Percentiles rank a stretch among this genome's conserved stretches.
Conservation (phyloP, 257 asterid genomes). For the Solanum ossicruentum region DNA sequence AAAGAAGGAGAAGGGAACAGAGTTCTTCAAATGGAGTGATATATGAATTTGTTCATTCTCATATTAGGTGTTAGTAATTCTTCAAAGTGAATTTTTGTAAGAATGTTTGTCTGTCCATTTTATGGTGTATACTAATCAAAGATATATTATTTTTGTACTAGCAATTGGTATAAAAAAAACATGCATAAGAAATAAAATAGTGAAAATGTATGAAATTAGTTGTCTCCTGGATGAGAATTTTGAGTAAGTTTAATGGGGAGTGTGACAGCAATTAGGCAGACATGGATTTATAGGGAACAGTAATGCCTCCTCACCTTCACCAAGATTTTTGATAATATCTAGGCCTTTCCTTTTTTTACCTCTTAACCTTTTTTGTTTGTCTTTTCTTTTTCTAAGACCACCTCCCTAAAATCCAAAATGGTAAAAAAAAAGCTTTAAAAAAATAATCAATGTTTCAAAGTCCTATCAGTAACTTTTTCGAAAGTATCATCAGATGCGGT, state of each 20-base stretch:
- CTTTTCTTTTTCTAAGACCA: not conserved
- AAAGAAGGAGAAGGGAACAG: too few relatives aligned
- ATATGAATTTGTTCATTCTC: not conserved
- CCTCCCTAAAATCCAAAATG: not conserved
- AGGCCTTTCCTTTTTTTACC: not conserved
- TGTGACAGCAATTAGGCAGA: conserved; percentile 17
- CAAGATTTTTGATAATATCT: conserved; percentile 5
- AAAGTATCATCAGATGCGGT: too few relatives aligned
- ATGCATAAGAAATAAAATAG: not conserved
- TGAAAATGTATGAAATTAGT: not conserved
- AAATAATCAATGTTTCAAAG: too few relatives aligned
- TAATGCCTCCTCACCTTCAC: conserved; percentile 13
- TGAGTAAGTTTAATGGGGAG: not conserved
- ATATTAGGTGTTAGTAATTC: not conserved
- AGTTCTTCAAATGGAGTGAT: too few relatives aligned
- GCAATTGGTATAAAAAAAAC: not conserved
- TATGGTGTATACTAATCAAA: not conserved
- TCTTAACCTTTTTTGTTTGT: not conserved
- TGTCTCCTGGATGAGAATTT: conserved; percentile 23
- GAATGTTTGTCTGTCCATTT: not conserved
- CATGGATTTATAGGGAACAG: conserved; percentile 19
- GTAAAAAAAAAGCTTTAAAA: too few relatives aligned
- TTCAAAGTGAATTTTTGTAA: not conserved
- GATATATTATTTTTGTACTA: not conserved
- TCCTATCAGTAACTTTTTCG: too few relatives aligned